These are phyloP conservation scores for Barnettozyma vustinii DNA, from an alignment of 805 yeast species.

Conservation along the genomic window DNA sequence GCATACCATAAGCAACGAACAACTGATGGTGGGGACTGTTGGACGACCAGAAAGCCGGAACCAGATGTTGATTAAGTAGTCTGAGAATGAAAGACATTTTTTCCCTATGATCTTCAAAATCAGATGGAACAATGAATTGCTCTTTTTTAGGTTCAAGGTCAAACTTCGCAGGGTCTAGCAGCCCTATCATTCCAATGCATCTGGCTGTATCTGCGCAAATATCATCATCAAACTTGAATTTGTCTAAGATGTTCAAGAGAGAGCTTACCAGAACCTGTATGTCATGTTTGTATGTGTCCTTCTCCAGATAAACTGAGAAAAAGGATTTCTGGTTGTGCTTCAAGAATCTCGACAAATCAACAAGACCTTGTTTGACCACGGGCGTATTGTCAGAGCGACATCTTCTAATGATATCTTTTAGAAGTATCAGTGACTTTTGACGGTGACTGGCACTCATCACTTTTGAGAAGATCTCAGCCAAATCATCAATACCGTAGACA, in stretches of 20 bases:
- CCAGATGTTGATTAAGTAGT: slow-evolving; percentile 64
- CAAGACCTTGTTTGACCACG: slow-evolving; percentile 67
- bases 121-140: slow-evolving; percentile 47
- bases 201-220: slow-evolving; percentile 57
- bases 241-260: slow-evolving; percentile 50
- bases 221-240: slow-evolving; percentile 43
- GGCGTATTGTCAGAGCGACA: slow-evolving; percentile 58
- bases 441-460: slow-evolving; percentile 27
- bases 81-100: slow-evolving; percentile 56
- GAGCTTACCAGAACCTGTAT: slow-evolving; percentile 46
- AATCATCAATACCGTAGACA: slow-evolving; percentile 39
- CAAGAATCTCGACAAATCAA: slow-evolving; percentile 54
- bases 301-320: slow-evolving; percentile 39
- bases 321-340: slow-evolving; percentile 44
- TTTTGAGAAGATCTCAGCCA: slow-evolving; percentile 28
- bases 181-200: slow-evolving; percentile 73
- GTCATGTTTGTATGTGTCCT: slow-evolving; percentile 26
- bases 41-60: slow-evolving; percentile 85
- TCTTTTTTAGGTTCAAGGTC: slow-evolving; percentile 35
- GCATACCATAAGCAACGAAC: slow-evolving; percentile 83
- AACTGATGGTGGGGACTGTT: slow-evolving; percentile 81
- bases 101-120: slow-evolving; percentile 59
- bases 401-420: slow-evolving; percentile 50
- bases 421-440: slow-evolving; percentile 31
- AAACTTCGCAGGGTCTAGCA: slow-evolving; percentile 60